These are phyloP conservation scores for Scorias spongiosa DNA, from an alignment of 2,329 filamentous ascomycete species.

Conservation along the genomic window DNA sequence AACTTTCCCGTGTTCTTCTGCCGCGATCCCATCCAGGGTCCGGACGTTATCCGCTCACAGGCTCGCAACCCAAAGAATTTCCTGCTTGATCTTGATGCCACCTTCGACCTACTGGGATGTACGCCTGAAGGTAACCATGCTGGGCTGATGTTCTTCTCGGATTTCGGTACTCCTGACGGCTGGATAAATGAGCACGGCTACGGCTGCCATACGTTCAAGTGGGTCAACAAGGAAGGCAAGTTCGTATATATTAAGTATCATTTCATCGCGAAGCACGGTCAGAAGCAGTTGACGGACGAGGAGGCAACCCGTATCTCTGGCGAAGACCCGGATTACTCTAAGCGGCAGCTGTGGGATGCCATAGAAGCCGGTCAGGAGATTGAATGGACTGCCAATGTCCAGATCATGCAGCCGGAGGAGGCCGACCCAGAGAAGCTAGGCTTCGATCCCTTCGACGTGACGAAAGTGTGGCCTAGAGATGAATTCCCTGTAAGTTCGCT, in stretches of 20 bases:
- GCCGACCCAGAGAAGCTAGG: slow-evolving; percentile 24
- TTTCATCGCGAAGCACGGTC: slow-evolving; percentile 32
- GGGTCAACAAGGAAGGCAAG: slow-evolving; percentile 23
- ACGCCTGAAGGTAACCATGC: slow-evolving; percentile 35
- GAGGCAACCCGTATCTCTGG: slow-evolving; percentile 22
- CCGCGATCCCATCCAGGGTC: slow-evolving; percentile 28
- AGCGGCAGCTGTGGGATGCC: slow-evolving; percentile 27
- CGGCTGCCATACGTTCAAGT: slow-evolving; percentile 30
- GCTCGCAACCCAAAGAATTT: slow-evolving; percentile 33
- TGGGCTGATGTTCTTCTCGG: slow-evolving; percentile 34
- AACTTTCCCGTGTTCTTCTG: slow-evolving; percentile 29
- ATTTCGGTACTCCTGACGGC: slow-evolving; percentile 34
- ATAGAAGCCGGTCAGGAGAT: slow-evolving; percentile 33
- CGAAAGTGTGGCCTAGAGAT: slow-evolving; percentile 38
- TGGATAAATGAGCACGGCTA: slow-evolving; percentile 33
- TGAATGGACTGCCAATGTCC: slow-evolving; percentile 38
- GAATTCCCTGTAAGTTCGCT: slow-evolving; percentile 26
- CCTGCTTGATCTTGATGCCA: slow-evolving; percentile 32
- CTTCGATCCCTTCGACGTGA: slow-evolving; percentile 41
- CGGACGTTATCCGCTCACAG: slow-evolving; percentile 31
- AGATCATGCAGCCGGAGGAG: slow-evolving; percentile 39
- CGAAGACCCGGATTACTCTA: slow-evolving; percentile 22
- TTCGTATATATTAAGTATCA: slow-evolving; percentile 37
- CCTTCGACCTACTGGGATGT: slow-evolving; percentile 35
- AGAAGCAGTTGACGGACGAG: slow-evolving; percentile 28